These are phyloP conservation scores for Neurospora sp. DNA, from an alignment of 495 filamentous ascomycete species.

Conservation along the genomic window DNA sequence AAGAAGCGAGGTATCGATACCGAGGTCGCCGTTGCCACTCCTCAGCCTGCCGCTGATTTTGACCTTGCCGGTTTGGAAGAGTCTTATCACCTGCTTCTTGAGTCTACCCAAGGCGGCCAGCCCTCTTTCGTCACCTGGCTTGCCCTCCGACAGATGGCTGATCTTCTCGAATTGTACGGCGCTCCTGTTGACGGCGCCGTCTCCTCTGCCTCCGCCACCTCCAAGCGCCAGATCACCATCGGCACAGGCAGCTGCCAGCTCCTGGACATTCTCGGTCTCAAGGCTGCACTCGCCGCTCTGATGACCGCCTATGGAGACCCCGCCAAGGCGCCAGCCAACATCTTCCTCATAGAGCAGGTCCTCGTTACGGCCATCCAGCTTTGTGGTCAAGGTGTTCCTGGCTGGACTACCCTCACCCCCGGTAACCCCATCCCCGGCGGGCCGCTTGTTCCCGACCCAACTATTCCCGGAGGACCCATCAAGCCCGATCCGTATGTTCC, in stretches of 20 bases:
- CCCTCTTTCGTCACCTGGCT: slow-evolving; percentile 17
- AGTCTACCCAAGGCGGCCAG: slow-evolving; percentile 1
- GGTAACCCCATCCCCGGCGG: slow-evolving; percentile 22
- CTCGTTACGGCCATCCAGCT: slow-evolving; percentile 15
- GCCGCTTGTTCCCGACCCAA: slow-evolving; percentile 20
- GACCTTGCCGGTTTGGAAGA: slow-evolving; percentile 11
- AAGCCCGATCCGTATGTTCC: slow-evolving; percentile 7
- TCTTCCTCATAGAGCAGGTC: slow-evolving; percentile 15
- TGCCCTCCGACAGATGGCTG: slow-evolving; percentile 17
- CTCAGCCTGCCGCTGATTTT: slow-evolving; percentile 1
- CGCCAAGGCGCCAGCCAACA: slow-evolving; percentile 8
- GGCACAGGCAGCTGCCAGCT: slow-evolving; percentile 10
- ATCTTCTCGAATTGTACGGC: slow-evolving; percentile 21
- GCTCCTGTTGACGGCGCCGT: slow-evolving; percentile 6
- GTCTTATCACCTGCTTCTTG: slow-evolving; percentile 8
- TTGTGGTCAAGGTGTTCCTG: slow-evolving; percentile 11
- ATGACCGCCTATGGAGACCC: slow-evolving; percentile 11
- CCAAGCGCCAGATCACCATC: slow-evolving; percentile 22
- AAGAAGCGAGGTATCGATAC: slow-evolving; percentile 5
- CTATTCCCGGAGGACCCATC: slow-evolving; percentile 19
- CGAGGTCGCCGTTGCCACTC: background rate
- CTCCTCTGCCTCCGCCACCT: background rate
- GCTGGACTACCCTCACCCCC: slow-evolving; percentile 17
- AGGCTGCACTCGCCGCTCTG: slow-evolving; percentile 10
- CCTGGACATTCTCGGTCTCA: slow-evolving; percentile 10